Evolutionary conservation across 768 basidiomycete species (phyloP).

Genomic region (Obba rivulosa): DNA sequence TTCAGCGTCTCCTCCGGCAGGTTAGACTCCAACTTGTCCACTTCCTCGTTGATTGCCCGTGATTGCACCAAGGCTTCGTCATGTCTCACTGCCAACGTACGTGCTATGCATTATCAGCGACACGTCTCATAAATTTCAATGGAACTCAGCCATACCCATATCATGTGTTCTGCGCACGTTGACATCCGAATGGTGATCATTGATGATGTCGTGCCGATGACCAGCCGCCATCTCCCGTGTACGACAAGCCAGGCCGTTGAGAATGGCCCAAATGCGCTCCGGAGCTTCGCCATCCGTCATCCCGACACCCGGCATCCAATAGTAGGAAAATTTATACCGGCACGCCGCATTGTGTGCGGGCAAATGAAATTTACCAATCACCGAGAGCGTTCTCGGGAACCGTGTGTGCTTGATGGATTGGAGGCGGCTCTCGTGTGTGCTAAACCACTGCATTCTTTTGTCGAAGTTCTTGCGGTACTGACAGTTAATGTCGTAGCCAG

Average conservation of each 20-base stretch:
- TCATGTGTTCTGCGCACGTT: conserved; percentile 5
- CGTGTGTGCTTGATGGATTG: too few species aligned
- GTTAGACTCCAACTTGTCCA: not conserved
- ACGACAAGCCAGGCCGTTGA: conserved; percentile 3
- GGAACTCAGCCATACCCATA: conserved; percentile 7
- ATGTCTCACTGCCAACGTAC: not conserved
- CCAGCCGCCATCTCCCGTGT: conserved; percentile 14
- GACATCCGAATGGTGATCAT: conserved; percentile 10
- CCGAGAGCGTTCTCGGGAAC: conserved; percentile 3
- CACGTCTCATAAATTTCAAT: not conserved
- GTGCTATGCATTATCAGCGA: not conserved
- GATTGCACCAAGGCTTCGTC: too few species aligned
- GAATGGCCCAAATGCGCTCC: conserved; percentile 11
- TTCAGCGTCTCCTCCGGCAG: not conserved
- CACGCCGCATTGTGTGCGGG: conserved; percentile 7
- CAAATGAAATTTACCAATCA: conserved; percentile 13
- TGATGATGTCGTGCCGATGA: conserved; percentile 16
- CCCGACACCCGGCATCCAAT: conserved; percentile 8
- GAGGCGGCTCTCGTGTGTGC: too few species aligned
- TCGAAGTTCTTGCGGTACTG: conserved; percentile 14
- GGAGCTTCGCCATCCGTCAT: conserved; percentile 13
- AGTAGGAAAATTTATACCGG: conserved; percentile 3
- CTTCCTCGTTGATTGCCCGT: not conserved
- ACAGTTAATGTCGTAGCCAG: conserved; percentile 23
- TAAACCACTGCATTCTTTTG: conserved; percentile 9